These are phyloP conservation scores for Bullera alba DNA, from an alignment of 768 basidiomycete genomes.

Conservation along the genomic window DNA sequence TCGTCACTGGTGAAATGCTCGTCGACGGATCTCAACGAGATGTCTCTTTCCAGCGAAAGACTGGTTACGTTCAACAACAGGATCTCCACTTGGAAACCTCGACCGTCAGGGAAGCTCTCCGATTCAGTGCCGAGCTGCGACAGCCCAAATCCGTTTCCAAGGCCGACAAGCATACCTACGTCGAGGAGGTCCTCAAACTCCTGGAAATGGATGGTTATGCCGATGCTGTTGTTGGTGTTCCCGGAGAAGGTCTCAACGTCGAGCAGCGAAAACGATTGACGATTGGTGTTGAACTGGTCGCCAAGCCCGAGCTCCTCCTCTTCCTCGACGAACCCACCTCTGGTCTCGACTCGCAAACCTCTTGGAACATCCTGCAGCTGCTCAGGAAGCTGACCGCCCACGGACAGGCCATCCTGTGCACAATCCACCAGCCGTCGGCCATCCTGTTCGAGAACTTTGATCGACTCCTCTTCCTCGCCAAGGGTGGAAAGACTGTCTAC, in stretches of 20 bases:
- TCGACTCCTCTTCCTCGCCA: conserved; percentile 53
- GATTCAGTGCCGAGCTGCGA: conserved; percentile 48
- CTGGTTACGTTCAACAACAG: conserved; percentile 49
- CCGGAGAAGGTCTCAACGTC: conserved; percentile 46
- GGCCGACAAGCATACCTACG: conserved; percentile 47
- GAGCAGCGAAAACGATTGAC: conserved; percentile 30
- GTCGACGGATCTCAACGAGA: conserved; percentile 48
- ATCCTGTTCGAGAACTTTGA: conserved; percentile 81
- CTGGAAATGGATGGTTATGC: conserved; percentile 46
- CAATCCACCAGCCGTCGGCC: conserved; percentile 57
- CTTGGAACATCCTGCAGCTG: conserved; percentile 67
- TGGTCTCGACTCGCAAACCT: conserved; percentile 67
- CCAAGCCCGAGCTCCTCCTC: conserved; percentile 48
- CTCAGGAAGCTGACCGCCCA: conserved; percentile 48
- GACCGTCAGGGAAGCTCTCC: conserved; percentile 50
- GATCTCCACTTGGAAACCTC: conserved; percentile 47
- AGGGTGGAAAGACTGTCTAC: conserved; percentile 86
- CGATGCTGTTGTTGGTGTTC: conserved; percentile 44
- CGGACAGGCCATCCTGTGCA: conserved; percentile 49
- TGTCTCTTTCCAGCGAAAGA: conserved; percentile 49
- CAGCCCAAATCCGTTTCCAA: conserved; percentile 45
- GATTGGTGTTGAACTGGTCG: conserved; percentile 48
- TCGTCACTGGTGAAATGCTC: conserved; percentile 50
- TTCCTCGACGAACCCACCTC: conserved; percentile 52
- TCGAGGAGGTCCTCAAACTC: conserved; percentile 49